phyloP scores from a whole-genome alignment of 495 filamentous ascomycete genomes.

The Penicillium paradoxum region DNA sequence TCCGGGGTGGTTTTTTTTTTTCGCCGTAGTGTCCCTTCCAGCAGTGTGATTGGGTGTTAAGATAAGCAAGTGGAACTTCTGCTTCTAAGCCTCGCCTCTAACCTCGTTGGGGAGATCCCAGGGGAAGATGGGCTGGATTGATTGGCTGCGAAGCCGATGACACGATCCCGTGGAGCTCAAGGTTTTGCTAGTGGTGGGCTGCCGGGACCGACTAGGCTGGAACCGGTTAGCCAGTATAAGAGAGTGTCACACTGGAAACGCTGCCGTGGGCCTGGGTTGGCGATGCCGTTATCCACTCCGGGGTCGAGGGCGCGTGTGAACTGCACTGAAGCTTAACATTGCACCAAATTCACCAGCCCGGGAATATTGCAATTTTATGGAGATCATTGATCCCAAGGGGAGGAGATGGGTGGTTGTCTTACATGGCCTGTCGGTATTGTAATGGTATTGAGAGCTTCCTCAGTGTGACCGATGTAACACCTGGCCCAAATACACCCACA shows the following conservation, averaged over 20 bases:
- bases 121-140: background rate
- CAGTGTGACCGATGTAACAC: constrained; percentile 6
- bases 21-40: background rate
- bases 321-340: constrained; percentile 7
- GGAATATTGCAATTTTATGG: background rate
- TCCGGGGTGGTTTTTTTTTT: background rate
- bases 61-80: constrained; percentile 29
- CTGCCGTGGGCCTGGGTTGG: background rate
- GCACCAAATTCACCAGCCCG: background rate
- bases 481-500: background rate
- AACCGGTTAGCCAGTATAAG: constrained; percentile 7
- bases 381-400: constrained; percentile 3
- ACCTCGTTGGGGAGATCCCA: constrained; percentile 8
- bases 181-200: constrained; percentile 10
- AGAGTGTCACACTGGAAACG: constrained; percentile 12
- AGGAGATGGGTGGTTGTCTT: background rate
- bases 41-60: constrained; percentile 14
- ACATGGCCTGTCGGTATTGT: constrained; percentile 7
- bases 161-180: constrained; percentile 20
- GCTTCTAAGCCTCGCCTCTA: constrained; percentile 10
- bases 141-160: constrained; percentile 14
- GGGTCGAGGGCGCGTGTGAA: constrained; percentile 15
- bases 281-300: constrained; percentile 8
- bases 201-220: constrained; percentile 14
- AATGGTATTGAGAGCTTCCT: background rate